phyloP scores from a whole-genome alignment of 169 alveolate species.

The Perkinsus chesapeaki region DNA sequence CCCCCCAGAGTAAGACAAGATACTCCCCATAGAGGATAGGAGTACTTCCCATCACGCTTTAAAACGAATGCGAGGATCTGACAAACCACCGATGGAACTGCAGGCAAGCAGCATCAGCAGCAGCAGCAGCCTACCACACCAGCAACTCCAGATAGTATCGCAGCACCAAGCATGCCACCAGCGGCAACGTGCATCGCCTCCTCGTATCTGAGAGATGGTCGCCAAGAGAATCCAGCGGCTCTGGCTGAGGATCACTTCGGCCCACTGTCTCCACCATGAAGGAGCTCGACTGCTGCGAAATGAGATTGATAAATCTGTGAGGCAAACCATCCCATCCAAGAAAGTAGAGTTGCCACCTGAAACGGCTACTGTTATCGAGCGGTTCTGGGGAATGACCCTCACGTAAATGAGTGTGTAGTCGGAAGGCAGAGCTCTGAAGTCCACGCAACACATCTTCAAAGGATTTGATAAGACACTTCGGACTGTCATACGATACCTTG shows the following conservation, averaged over 20 bases:
- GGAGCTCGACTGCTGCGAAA: not conserved
- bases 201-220: not conserved
- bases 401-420: not conserved
- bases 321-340: not conserved
- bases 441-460: not conserved
- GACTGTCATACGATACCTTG: not conserved
- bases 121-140: not conserved
- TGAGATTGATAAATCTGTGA: not conserved
- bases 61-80: not conserved
- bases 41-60: not conserved
- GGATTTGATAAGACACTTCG: not conserved
- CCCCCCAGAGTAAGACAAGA: not conserved
- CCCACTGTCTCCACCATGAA: not conserved
- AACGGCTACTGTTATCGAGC: not conserved
- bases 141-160: not conserved
- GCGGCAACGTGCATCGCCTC: not conserved
- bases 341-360: not conserved
- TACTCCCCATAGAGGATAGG: not conserved
- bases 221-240: not conserved
- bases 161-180: not conserved
- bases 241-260: not conserved
- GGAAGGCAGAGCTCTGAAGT: not conserved
- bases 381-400: not conserved
- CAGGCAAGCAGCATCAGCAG: not conserved
- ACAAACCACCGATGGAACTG: not conserved